These are phyloP conservation scores for Cytospora chrysosperma DNA, from an alignment of 2,329 filamentous ascomycete species.

Conservation along the genomic window DNA sequence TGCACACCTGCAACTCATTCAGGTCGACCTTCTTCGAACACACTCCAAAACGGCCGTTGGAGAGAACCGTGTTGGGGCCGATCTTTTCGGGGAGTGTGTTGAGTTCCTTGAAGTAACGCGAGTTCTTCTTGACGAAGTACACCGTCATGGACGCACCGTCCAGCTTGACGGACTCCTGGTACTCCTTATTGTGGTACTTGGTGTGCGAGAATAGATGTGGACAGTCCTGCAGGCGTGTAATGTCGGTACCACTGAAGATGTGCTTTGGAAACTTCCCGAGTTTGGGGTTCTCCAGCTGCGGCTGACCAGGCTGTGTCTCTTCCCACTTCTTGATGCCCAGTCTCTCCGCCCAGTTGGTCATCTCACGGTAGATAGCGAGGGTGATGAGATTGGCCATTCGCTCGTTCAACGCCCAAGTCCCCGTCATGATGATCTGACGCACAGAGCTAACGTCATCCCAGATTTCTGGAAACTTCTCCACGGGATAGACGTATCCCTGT, in stretches of 20 bases:
- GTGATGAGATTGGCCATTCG: slow-evolving; percentile 3
- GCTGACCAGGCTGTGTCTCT: neutral
- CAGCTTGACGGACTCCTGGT: slow-evolving; percentile 41
- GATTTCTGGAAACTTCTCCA: slow-evolving; percentile 27
- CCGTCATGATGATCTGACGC: slow-evolving; percentile 7
- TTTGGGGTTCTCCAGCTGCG: neutral
- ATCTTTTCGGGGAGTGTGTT: slow-evolving; percentile 17
- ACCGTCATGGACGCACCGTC: slow-evolving; percentile 40
- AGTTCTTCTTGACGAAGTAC: slow-evolving; percentile 35
- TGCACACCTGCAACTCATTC: slow-evolving; percentile 19
- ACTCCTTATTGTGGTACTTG: slow-evolving; percentile 30
- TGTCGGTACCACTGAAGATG: slow-evolving; percentile 30
- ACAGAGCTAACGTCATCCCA: slow-evolving; percentile 1
- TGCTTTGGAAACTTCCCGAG: slow-evolving; percentile 24
- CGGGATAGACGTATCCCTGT: slow-evolving; percentile 25
- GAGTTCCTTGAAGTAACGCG: slow-evolving; percentile 22
- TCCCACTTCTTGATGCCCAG: slow-evolving; percentile 31
- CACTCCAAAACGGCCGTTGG: slow-evolving; percentile 34
- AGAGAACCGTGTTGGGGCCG: slow-evolving; percentile 24
- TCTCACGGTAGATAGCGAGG: slow-evolving; percentile 4
- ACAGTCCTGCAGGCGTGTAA: slow-evolving; percentile 31
- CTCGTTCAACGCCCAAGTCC: neutral
- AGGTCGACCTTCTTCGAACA: slow-evolving; percentile 33
- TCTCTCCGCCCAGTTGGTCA: slow-evolving; percentile 18
- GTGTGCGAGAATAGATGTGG: slow-evolving; percentile 30